Evolutionary conservation across 2,329 filamentous ascomycete species (phyloP).

Genomic region (Bipolaris oryzae): DNA sequence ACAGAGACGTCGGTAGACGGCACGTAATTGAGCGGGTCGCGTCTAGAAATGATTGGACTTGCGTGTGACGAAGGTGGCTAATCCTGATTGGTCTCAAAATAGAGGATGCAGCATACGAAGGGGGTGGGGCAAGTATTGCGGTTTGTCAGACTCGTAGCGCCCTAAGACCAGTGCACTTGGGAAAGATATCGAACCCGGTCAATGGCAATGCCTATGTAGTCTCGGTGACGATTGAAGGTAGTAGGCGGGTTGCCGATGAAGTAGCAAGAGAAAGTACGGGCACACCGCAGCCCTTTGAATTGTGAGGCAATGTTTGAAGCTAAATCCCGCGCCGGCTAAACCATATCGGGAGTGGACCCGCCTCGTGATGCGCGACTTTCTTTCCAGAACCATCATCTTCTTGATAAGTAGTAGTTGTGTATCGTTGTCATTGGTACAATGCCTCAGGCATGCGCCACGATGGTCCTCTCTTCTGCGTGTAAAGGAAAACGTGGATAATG

Average conservation of each 20-base stretch:
- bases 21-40: slow-evolving; percentile 6
- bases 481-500: no score
- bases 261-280: slow-evolving; percentile 15
- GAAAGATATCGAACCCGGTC: neutral
- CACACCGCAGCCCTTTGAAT: slow-evolving; percentile 7
- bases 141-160: slow-evolving; percentile 3
- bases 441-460: neutral
- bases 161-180: neutral
- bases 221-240: slow-evolving; percentile 1
- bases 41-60: neutral
- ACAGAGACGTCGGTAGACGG: slow-evolving; percentile 1
- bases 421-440: neutral
- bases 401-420: neutral
- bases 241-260: slow-evolving; percentile 15
- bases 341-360: slow-evolving; percentile 7
- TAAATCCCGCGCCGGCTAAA: slow-evolving; percentile 20
- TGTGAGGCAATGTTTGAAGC: slow-evolving; percentile 15
- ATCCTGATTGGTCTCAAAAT: slow-evolving; percentile 6
- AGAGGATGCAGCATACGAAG: slow-evolving; percentile 8
- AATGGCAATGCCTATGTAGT: slow-evolving; percentile 1
- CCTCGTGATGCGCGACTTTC: slow-evolving; percentile 6
- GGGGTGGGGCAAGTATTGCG: slow-evolving; percentile 4
- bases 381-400: neutral
- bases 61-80: slow-evolving; percentile 7
- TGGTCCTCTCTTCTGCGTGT: neutral